Evolutionary conservation across 805 yeast species (phyloP), one percentile per base, ranked within the genome.

Genomic region (Wickerhamiella lipophila): DNA sequence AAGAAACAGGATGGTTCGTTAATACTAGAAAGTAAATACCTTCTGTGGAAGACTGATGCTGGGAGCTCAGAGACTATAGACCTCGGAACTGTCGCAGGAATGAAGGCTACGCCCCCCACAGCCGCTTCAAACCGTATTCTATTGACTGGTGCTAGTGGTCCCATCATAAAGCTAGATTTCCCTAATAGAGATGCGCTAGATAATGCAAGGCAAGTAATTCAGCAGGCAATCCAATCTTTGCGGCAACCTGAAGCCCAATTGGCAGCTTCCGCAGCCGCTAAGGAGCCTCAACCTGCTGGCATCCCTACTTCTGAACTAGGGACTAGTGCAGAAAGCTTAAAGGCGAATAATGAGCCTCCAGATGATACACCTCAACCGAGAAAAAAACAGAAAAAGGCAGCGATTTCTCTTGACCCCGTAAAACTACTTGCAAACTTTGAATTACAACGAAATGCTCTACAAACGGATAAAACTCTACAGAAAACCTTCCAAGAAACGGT

Each of bases 401-500:
- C 53, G 40, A 42, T 61, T 18, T 69, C 77, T 1, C 61, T 83
- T 21, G 79, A 80, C 34, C 69, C 75, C 6, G 68, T 71, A 46
- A 77, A 72, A 51, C 68, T 89, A 47, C 67, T 88, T 53, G 73
- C 76, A 40, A 85, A 92, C 61, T 72, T 78, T 40, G 79, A 77
- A 46, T 68, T 92, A 15, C 98, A 92, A 59, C 94, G 87, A 56
- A 75, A 76, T 49, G 66, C 89, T 16, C 68, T 92, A 23, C 69
- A 78, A 49, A 82, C 81, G 52, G 83, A 87, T 59, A 75, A 79
- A 45, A 67, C 67, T 7, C 68, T 92, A 48, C 77, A 85, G 69
- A 74, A 76, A 50, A 78, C 82, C 1, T 92, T 92, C 61, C 80
- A 88, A 43, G 95, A 85, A 52, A 81, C 95, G 0, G 96, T 92